phyloP scores from a whole-genome alignment of 2,329 filamentous ascomycete genomes.

The Pseudogymnoascus sp. region DNA sequence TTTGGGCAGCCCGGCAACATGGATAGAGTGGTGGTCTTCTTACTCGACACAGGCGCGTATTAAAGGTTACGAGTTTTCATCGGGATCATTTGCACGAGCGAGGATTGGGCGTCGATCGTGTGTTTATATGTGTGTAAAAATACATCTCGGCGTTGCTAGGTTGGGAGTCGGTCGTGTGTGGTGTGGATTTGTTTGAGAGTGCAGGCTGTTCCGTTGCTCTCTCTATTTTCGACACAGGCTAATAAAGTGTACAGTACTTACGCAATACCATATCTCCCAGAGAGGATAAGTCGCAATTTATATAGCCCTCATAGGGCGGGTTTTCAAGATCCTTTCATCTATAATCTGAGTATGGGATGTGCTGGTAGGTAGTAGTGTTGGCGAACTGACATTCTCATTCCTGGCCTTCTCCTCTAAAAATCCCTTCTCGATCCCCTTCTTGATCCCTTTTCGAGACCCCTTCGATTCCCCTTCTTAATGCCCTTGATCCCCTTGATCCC shows the following conservation, averaged over 20 bases:
- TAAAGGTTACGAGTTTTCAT: neutral
- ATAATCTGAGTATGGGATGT: neutral
- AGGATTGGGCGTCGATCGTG: constrained; percentile 5
- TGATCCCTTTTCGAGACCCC: neutral
- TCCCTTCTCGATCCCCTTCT: neutral
- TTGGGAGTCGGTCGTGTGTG: neutral
- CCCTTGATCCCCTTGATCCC: neutral
- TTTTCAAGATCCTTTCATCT: neutral
- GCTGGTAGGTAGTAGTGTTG: neutral
- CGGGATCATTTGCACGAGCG: neutral
- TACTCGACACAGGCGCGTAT: constrained; percentile 2
- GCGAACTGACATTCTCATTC: neutral
- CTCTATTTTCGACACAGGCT: neutral
- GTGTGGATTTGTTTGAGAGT: neutral
- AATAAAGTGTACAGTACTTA: constrained; percentile 1
- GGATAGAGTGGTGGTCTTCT: neutral
- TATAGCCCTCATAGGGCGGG: neutral
- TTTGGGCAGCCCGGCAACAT: constrained; percentile 1
- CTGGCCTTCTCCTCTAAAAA: neutral
- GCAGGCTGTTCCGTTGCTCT: neutral
- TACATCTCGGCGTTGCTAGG: neutral
- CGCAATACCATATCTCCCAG: neutral
- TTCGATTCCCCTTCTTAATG: neutral
- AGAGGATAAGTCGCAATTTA: neutral
- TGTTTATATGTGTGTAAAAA: constrained; percentile 8